phyloP scores from a whole-genome alignment of 2,329 filamentous ascomycete genomes.

The Aspergillus ruber region DNA sequence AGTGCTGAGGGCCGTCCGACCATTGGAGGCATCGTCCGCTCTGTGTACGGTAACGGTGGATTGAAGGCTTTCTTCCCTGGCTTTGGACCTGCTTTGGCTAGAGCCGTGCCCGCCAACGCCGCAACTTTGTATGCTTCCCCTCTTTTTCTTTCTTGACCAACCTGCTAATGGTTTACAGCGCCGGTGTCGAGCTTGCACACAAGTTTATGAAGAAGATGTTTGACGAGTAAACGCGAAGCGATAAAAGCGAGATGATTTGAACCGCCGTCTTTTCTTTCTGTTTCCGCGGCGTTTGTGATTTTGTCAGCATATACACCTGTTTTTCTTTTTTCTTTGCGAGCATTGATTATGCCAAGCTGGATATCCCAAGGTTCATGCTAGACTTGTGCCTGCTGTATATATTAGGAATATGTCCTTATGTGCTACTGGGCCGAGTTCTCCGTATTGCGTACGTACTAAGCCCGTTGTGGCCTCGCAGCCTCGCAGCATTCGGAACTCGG shows the following conservation, averaged over 20 bases:
- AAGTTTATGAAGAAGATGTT: conserved; percentile 46
- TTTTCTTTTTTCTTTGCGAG: background rate
- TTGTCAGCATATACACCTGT: conserved; percentile 1
- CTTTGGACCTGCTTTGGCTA: conserved; percentile 82
- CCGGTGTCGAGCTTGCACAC: conserved; percentile 47
- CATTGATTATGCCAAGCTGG: no score
- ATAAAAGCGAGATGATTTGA: conserved; percentile 1
- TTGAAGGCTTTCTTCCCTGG: conserved; percentile 94
- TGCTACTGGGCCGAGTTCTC: background rate
- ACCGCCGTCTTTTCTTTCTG: conserved; percentile 3
- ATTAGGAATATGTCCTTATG: background rate
- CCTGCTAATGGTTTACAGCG: conserved; percentile 20
- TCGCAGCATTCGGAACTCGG: no score
- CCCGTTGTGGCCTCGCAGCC: no score
- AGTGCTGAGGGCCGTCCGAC: conserved; percentile 80
- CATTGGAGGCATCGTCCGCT: conserved; percentile 69
- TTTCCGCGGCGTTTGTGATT: conserved; percentile 7
- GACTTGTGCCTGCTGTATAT: no score
- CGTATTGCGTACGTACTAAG: no score
- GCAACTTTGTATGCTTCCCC: conserved; percentile 64
- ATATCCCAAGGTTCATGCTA: no score
- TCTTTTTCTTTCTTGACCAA: background rate
- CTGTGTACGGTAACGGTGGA: conserved; percentile 78
- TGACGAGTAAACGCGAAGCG: conserved; percentile 18
- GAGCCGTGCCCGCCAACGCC: conserved; percentile 92